phyloP scores from a whole-genome alignment of 2,329 filamentous ascomycete species.

The Penicillium brevicompactum region DNA sequence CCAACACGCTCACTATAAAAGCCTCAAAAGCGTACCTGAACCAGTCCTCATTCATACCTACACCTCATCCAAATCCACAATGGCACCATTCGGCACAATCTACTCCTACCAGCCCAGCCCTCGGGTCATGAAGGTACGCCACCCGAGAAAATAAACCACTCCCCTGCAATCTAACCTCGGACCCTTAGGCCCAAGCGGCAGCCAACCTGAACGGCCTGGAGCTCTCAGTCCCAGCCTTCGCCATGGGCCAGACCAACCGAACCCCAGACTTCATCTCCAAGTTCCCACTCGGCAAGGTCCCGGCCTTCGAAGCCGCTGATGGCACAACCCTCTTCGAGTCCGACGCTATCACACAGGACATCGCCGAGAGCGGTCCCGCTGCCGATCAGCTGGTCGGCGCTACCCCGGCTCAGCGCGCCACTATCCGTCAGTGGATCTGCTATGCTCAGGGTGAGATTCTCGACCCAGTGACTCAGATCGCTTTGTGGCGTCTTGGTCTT shows the following conservation, averaged over 20 bases:
- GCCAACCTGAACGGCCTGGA: constrained; percentile 41
- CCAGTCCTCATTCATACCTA: not conserved
- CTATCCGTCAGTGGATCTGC: constrained; percentile 51
- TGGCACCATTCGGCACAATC: constrained; percentile 28
- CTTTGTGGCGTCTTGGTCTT: constrained; percentile 24
- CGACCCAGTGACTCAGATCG: constrained; percentile 17
- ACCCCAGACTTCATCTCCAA: constrained; percentile 52
- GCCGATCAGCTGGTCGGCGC: constrained; percentile 49
- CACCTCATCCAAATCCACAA: constrained; percentile 18
- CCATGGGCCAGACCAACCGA: constrained; percentile 46
- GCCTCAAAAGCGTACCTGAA: not conserved
- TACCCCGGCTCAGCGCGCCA: constrained; percentile 44
- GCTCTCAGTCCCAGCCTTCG: constrained; percentile 40
- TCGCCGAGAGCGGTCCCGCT: constrained; percentile 50
- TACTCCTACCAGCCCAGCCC: constrained; percentile 25
- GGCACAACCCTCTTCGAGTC: constrained; percentile 51
- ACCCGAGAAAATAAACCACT: not conserved
- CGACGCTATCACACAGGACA: constrained; percentile 51
- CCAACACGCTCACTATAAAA: not conserved
- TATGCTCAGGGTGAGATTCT: constrained; percentile 41
- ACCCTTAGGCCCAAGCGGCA: constrained; percentile 29
- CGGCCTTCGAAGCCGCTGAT: constrained; percentile 51
- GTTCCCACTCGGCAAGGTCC: constrained; percentile 57
- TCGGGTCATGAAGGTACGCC: constrained; percentile 25
- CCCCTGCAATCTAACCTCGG: not conserved